Percentiles rank a stretch among this genome's conserved stretches.
These are phyloP conservation scores for Salmacisia buchloeana DNA, from an alignment of 1,284 basidiomycete species.

Conservation along the genomic window DNA sequence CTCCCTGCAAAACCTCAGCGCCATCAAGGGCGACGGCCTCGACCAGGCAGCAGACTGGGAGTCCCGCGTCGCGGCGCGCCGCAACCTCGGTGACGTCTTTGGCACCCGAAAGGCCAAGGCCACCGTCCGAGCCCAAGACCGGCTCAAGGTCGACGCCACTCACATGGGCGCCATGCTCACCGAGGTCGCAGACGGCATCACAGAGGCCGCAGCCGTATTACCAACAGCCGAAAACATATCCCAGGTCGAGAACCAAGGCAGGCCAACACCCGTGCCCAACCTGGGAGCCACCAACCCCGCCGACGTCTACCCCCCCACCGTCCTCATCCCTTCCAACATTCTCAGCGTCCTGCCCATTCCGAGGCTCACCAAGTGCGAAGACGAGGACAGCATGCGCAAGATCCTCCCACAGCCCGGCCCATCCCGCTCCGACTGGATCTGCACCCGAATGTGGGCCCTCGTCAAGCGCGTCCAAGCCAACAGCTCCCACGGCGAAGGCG, in stretches of 20 bases:
- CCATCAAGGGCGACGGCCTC: conserved; percentile 22
- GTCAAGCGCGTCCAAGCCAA: conserved; percentile 17
- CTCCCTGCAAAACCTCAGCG: conserved; percentile 28
- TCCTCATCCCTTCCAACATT: conserved; percentile 32
- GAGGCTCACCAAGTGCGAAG: conserved; percentile 9
- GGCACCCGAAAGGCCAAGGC: conserved; percentile 48
- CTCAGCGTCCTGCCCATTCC: conserved; percentile 20
- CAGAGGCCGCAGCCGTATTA: conserved; percentile 25
- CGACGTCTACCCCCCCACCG: conserved; percentile 38
- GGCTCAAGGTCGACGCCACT: conserved; percentile 48
- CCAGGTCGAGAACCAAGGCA: conserved; percentile 25
- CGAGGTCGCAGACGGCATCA: conserved; percentile 39
- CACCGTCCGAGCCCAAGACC: conserved; percentile 40
- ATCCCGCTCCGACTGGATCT: conserved; percentile 20
- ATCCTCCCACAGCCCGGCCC: conserved; percentile 14
- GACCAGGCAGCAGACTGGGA: conserved; percentile 19
- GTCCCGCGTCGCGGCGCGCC: conserved; percentile 30
- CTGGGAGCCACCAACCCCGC: conserved; percentile 37
- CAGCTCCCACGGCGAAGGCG: conserved; percentile 1
- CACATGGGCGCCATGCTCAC: conserved; percentile 43
- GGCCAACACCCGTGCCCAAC: conserved; percentile 41
- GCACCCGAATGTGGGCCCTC: conserved; percentile 19
- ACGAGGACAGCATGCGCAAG: conserved; percentile 11
- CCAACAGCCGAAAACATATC: conserved; percentile 25
- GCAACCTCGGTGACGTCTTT: conserved; percentile 45